Percentiles rank a stretch among this genome's conserved stretches.
These are phyloP conservation scores for Ogataea angusta DNA, from an alignment of 805 yeast species.

Conservation along the genomic window DNA sequence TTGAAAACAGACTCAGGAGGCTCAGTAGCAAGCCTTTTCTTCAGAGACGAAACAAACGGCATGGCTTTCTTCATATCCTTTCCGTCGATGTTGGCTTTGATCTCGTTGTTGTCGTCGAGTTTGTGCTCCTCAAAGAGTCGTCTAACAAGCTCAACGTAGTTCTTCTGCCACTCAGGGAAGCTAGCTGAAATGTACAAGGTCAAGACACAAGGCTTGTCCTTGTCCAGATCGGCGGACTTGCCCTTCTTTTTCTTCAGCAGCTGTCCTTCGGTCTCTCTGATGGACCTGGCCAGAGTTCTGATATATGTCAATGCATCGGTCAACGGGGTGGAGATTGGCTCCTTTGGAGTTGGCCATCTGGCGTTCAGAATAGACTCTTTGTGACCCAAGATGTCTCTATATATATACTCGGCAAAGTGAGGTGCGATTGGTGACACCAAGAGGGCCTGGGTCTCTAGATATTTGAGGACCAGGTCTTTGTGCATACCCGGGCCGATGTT, in stretches of 20 bases:
- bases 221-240: constrained; percentile 71
- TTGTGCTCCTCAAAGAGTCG: constrained; percentile 64
- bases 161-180: constrained; percentile 72
- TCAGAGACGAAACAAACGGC: constrained; percentile 90
- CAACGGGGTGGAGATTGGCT: constrained; percentile 59
- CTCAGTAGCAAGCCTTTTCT: constrained; percentile 72
- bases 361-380: constrained; percentile 65
- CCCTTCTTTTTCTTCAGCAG: constrained; percentile 83
- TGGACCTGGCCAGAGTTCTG: constrained; percentile 71
- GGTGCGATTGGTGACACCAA: constrained; percentile 92
- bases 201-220: constrained; percentile 66
- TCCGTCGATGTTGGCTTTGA: constrained; percentile 63
- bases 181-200: constrained; percentile 71
- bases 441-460: constrained; percentile 83
- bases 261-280: constrained; percentile 92
- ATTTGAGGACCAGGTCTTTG: constrained; percentile 72
- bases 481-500: constrained; percentile 64
- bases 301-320: constrained; percentile 75
- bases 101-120: constrained; percentile 60
- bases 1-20: constrained; percentile 78
- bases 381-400: constrained; percentile 75
- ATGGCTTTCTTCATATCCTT: constrained; percentile 96
- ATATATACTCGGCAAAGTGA: constrained; percentile 88
- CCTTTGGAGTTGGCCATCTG: constrained; percentile 72
- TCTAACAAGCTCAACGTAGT: constrained; percentile 64